Percentiles rank a stretch among this genome's conserved stretches.
phyloP scores from a whole-genome alignment of 1,284 basidiomycete species.

The Pascua sp. region DNA sequence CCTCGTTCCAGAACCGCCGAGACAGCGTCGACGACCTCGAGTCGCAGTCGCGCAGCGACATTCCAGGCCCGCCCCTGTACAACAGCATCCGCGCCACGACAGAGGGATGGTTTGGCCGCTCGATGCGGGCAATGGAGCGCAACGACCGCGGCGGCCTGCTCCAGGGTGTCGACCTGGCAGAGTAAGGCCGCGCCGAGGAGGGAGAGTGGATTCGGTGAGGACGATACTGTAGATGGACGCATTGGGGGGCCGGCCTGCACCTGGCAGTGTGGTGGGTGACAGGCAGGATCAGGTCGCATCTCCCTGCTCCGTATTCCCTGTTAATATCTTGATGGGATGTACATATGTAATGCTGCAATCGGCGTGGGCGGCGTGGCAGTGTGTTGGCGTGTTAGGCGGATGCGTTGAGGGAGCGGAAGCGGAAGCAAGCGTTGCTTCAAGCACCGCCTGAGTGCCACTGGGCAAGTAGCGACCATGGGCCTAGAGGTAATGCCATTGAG shows the following conservation, averaged over 20 bases:
- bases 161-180: constrained; percentile 19
- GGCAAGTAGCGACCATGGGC: too few species aligned
- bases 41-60: constrained; percentile 5
- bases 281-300: neutral
- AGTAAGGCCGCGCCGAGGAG: neutral
- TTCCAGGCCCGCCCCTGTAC: constrained; percentile 34
- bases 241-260: too few species aligned
- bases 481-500: too few species aligned
- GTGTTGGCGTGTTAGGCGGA: too few species aligned
- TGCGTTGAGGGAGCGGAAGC: too few species aligned
- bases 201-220: neutral
- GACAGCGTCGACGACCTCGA: constrained; percentile 9
- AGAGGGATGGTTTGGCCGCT: constrained; percentile 39
- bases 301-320: neutral
- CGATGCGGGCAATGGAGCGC: constrained; percentile 37
- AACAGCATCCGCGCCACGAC: constrained; percentile 32
- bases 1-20: constrained; percentile 4
- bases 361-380: neutral
- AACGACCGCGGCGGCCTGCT: constrained; percentile 25
- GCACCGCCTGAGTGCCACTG: too few species aligned
- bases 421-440: too few species aligned
- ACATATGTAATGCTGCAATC: neutral
- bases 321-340: neutral
- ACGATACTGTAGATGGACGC: too few species aligned
- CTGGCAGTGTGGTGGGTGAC: too few species aligned